Base-by-base conservation (phyloP, 768 basidiomycete genomes). In the Inosperma sp. region DNA sequence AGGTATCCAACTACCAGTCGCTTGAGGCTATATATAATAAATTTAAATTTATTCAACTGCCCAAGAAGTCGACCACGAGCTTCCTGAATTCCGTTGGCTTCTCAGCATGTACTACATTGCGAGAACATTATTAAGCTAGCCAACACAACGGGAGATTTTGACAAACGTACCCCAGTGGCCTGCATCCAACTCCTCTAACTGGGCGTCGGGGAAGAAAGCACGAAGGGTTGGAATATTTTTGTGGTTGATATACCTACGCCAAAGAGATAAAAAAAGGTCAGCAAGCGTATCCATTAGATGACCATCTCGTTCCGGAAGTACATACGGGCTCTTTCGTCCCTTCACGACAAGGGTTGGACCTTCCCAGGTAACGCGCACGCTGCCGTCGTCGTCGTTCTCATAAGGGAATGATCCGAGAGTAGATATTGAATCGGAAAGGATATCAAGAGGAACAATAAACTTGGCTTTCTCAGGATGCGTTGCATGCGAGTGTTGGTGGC, bases 91-190 rank as follows among this genome's bases (percentile, higher is more conserved):
- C 82, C 29, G 76, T 74, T 4, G 82, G 82, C 77, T 76, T 77
- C 62, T 94, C 91, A 13, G 88, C 86, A 55, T 94, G 92, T 16
- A 94, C 88, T 90, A 53, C 22, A 41, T 16, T 52, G 1, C 6
- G 21, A 22, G 4, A n/a, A n/a, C n/a, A n/a, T n/a, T n/a, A n/a
- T n/a, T n/a, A n/a, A n/a, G n/a, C n/a, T n/a, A n/a, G n/a, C n/a
- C n/a, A n/a, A n/a, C n/a, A n/a, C n/a, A n/a, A n/a, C n/a, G n/a
- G n/a, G n/a, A n/a, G n/a, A n/a, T n/a, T n/a, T n/a, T n/a, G n/a
- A n/a, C n/a, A n/a, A n/a, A 51, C 82, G 55, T 62, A 89, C 88
- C 86, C 93, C 93, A 97, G 66, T 97, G 93, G 1, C 84, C 83
- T 0, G 92, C 72, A 51, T 91, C 83, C 22, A 95, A 66, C 21